Conservation (phyloP, 192 early-diverging fungal species). For the Cladochytrium replicatum region DNA sequence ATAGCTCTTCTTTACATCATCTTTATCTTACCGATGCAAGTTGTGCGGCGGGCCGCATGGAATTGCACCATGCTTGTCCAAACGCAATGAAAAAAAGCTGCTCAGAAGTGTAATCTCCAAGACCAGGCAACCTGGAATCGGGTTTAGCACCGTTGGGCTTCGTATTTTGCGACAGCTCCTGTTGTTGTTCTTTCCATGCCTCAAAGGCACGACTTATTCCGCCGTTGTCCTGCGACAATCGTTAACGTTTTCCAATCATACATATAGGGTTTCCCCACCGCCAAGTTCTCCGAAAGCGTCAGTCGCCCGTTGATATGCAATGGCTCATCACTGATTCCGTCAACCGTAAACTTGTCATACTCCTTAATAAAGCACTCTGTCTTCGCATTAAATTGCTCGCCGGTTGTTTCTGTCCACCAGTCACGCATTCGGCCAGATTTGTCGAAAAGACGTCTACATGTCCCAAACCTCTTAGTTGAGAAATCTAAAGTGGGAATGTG, state of each 20-base stretch:
- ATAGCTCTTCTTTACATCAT: too few relatives aligned
- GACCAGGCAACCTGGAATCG: constrained; percentile 26
- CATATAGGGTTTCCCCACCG: background rate
- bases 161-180: background rate
- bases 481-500: too few relatives aligned
- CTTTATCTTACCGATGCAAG: too few relatives aligned
- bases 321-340: constrained; percentile 19
- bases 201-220: constrained; percentile 36
- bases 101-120: constrained; percentile 18
- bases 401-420: constrained; percentile 65
- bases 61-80: constrained; percentile 31
- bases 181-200: constrained; percentile 35
- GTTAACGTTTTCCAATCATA: background rate
- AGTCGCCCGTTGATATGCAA: constrained; percentile 42
- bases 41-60: constrained; percentile 5
- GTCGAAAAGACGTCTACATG: constrained; percentile 32
- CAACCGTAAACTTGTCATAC: constrained; percentile 42
- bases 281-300: constrained; percentile 1
- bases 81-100: constrained; percentile 39
- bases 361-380: constrained; percentile 54
- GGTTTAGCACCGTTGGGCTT: constrained; percentile 7
- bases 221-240: constrained; percentile 56
- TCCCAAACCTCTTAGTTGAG: too few relatives aligned
- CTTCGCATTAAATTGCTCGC: constrained; percentile 34
- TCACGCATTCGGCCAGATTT: constrained; percentile 20